Evolutionary conservation across 2,329 filamentous ascomycete genomes (phyloP).

Genomic region (Falciphora oryzae): DNA sequence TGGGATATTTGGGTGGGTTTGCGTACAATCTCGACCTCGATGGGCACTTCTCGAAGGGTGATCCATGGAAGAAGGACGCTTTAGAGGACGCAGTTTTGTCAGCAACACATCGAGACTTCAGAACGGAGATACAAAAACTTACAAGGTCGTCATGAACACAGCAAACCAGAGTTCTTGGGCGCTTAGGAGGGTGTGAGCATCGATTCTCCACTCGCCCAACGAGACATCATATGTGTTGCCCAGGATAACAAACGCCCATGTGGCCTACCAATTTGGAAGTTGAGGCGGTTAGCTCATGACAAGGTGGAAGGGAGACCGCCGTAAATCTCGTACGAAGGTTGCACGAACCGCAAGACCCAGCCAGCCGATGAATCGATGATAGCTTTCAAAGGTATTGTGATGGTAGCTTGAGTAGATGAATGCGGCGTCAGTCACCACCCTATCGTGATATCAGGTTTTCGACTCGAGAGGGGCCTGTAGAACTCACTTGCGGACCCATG

Average conservation of each 20-base stretch:
- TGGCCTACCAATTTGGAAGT: constrained; percentile 21
- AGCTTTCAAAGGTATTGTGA: constrained; percentile 35
- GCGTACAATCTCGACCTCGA: constrained; percentile 33
- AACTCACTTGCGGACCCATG: constrained; percentile 36
- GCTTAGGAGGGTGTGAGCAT: constrained; percentile 28
- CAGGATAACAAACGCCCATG: constrained; percentile 33
- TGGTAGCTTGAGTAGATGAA: constrained; percentile 24
- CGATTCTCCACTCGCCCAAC: constrained; percentile 26
- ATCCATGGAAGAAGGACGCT: constrained; percentile 34
- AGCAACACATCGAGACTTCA: constrained; percentile 12
- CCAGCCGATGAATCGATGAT: constrained; percentile 38
- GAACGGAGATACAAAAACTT: constrained; percentile 10
- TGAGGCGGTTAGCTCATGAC: constrained; percentile 8
- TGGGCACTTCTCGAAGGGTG: constrained; percentile 32
- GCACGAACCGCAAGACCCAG: constrained; percentile 29
- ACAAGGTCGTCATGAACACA: constrained; percentile 35
- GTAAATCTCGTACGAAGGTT: neutral
- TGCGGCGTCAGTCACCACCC: neutral
- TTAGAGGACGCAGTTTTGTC: constrained; percentile 9
- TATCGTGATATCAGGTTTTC: neutral
- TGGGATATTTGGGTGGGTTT: neutral
- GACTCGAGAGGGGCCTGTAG: neutral
- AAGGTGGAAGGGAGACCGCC: neutral
- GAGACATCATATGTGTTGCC: constrained; percentile 33
- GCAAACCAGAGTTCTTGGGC: constrained; percentile 36